phyloP scores from a whole-genome alignment of 306 rosid genomes.

The Comarum palustre region DNA sequence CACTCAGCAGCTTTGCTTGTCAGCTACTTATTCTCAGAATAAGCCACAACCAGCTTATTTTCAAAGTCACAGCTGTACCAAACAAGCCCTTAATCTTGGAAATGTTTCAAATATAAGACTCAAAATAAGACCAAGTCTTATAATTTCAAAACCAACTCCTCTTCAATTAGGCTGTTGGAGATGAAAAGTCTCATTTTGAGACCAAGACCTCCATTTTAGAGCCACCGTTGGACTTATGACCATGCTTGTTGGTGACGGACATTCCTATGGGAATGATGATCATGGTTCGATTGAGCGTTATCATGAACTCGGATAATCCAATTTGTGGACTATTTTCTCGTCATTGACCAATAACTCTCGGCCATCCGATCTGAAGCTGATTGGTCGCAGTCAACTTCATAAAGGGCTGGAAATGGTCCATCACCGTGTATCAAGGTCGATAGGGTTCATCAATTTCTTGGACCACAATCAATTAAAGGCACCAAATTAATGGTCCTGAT shows the following conservation, averaged over 20 bases:
- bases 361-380: slow-evolving; percentile 37
- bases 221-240: too few species aligned
- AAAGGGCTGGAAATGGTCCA: slow-evolving; percentile 37
- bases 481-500: slow-evolving; percentile 34
- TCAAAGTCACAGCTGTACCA: too few species aligned
- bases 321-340: slow-evolving; percentile 26
- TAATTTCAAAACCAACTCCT: too few species aligned
- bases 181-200: too few species aligned
- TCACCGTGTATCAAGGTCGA: slow-evolving; percentile 28
- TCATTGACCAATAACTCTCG: slow-evolving; percentile 28
- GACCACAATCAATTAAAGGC: slow-evolving; percentile 51
- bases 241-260: slow-evolving; percentile 28
- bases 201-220: too few species aligned
- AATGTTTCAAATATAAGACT: too few species aligned
- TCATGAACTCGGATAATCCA: slow-evolving; percentile 25
- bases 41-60: too few species aligned
- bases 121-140: too few species aligned
- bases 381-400: slow-evolving; percentile 20
- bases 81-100: too few species aligned
- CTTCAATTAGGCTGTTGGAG: too few species aligned
- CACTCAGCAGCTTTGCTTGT: too few species aligned
- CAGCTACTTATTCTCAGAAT: too few species aligned
- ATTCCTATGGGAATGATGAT: slow-evolving; percentile 32
- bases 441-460: slow-evolving; percentile 49
- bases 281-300: slow-evolving; percentile 28